Percentiles rank a stretch among this genome's conserved stretches.
These are phyloP conservation scores for Crithidia bombi DNA, from an alignment of 208 protist genomes.

Conservation along the genomic window DNA sequence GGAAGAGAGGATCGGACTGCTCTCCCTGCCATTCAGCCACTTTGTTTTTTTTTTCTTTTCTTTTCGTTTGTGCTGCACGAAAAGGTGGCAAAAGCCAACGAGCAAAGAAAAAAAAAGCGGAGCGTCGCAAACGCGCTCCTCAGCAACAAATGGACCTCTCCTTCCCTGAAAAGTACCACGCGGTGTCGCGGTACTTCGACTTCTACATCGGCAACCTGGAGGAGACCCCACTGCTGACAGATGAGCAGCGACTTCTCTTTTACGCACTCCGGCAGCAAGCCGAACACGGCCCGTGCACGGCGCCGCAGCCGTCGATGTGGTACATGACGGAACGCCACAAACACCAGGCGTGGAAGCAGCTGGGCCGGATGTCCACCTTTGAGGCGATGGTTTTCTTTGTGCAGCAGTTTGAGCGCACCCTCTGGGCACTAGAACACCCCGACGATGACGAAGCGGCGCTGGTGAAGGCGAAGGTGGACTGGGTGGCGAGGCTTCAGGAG, in stretches of 20 bases:
- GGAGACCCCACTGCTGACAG: conserved; percentile 42
- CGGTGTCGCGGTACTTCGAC: conserved; percentile 63
- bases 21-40: background rate
- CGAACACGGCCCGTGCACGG: conserved; percentile 68
- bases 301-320: conserved; percentile 67
- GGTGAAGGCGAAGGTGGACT: conserved; percentile 15
- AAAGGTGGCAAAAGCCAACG: background rate
- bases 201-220: conserved; percentile 62
- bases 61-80: conserved; percentile 4
- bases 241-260: conserved; percentile 69
- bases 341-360: conserved; percentile 75
- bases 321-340: conserved; percentile 65
- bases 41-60: conserved; percentile 13
- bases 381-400: conserved; percentile 92
- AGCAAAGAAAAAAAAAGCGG: background rate
- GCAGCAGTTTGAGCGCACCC: conserved; percentile 40
- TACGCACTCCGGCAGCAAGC: conserved; percentile 80
- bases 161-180: conserved; percentile 76
- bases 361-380: conserved; percentile 64
- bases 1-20: too few species aligned
- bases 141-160: conserved; percentile 68
- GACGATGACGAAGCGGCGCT: conserved; percentile 1
- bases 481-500: conserved; percentile 25
- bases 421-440: conserved; percentile 25
- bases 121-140: too few species aligned